Base-by-base conservation (phyloP, 202 grass and related monocot genomes). In the Alloteropsis angusta region DNA sequence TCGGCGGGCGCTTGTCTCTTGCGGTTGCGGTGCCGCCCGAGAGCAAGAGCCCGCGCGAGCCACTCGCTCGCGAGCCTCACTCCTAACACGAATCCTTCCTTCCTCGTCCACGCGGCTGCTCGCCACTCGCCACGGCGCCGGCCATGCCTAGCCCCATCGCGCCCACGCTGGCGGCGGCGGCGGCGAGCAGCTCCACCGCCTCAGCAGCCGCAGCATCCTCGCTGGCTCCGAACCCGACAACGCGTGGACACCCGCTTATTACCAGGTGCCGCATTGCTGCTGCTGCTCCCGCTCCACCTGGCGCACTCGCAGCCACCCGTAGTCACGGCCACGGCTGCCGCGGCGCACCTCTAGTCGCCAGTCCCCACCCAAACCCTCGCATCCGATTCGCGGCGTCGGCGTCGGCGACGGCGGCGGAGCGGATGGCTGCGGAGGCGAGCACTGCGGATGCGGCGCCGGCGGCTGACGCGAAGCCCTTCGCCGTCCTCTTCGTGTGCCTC, bases 401-500 rank as follows among this genome's bases (percentile, higher is more conserved):
- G 16, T 62, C 76, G 61, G 75, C 60, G 41, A 17, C 60, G 22
- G 82, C 66, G 42, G 54, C 72, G 63, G 81, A 23, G 12, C 61
- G 58, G 53, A 88, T 88, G 81, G 86, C 81, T 4, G 78, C 79
- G 60, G 87, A 81, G 72, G 57, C 59, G 10, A 82, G 78, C 23
- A 10, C 38, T 17, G 47, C 45, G 68, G 68, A 1, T 12, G 57
- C 63, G 77, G 43, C 34, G 22, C 5, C 79, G 21, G 74, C 28
- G 28, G 75, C 60, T 18, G 19, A 50, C 34, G 5, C 66, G 11
- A 92, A 84, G 65, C 95, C 89, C 68, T 93, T 95, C 75, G 80
- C 89, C 32, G 89, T 98, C 73, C 89, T 98, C 49, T 98, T 98
- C 87, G 92, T 98, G 34, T 98, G 92, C 83, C 87, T 98, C 59